phyloP scores from a whole-genome alignment of 371 early-diverging fungal genomes.

The Mucor velutinosus region DNA sequence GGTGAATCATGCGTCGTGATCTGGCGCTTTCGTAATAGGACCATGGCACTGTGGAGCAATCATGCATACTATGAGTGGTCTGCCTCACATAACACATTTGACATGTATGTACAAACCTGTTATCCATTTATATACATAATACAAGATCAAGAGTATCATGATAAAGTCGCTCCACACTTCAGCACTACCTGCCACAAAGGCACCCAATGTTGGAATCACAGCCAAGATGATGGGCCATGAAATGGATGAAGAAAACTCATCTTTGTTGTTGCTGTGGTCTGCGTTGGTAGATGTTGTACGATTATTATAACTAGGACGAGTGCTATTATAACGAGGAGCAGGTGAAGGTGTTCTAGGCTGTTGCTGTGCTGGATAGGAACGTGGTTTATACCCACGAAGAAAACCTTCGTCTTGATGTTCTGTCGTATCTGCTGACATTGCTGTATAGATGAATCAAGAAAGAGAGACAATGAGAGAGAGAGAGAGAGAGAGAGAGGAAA shows the following conservation, averaged over 20 bases:
- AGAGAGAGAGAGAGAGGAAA: background rate
- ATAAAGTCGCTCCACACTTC: slow-evolving; percentile 72
- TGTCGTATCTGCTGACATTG: background rate
- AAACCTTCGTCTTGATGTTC: background rate
- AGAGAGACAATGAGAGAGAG: too few relatives aligned
- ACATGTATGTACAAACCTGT: slow-evolving; percentile 46
- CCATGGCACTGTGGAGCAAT: slow-evolving; percentile 61
- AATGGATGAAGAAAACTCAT: slow-evolving; percentile 28
- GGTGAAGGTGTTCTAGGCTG: background rate
- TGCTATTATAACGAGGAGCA: background rate
- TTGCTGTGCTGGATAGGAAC: background rate
- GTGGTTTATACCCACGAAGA: background rate
- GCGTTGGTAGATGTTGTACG: background rate
- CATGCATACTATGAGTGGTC: background rate
- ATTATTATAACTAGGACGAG: background rate
- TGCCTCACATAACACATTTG: background rate
- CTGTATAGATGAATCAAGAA: background rate
- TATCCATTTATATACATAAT: slow-evolving; percentile 70
- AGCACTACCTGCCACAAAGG: slow-evolving; percentile 65
- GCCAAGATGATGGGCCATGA: slow-evolving; percentile 73
- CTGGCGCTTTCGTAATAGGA: slow-evolving; percentile 68
- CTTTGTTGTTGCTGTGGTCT: slow-evolving; percentile 1
- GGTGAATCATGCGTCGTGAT: slow-evolving; percentile 51
- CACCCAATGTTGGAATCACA: slow-evolving; percentile 64
- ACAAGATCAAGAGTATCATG: slow-evolving; percentile 59